phyloP scores from a whole-genome alignment of 2,329 filamentous ascomycete genomes.

The Grosmannia huntii region DNA sequence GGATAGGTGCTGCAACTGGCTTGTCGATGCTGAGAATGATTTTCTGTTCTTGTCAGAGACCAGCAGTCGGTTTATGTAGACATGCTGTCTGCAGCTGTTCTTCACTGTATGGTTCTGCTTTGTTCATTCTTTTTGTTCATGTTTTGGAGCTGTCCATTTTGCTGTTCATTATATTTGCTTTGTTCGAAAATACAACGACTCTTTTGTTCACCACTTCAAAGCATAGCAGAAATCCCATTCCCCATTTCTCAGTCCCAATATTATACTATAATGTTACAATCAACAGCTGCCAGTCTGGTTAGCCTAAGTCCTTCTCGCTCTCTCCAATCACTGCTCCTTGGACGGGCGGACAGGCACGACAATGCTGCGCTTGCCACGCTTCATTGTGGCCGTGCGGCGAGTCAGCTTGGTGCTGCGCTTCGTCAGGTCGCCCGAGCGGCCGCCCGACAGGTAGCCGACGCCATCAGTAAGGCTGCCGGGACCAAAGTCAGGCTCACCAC shows the following conservation, averaged over 20 bases:
- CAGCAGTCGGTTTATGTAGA: background rate
- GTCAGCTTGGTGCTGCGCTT: background rate
- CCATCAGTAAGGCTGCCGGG: constrained; percentile 33
- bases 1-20: background rate
- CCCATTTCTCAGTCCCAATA: too few species aligned
- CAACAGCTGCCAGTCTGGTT: too few species aligned
- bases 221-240: too few species aligned
- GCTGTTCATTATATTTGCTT: too few species aligned
- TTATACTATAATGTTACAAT: too few species aligned
- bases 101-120: too few species aligned
- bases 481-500: constrained; percentile 53
- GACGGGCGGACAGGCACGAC: background rate
- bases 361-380: constrained; percentile 7
- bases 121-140: too few species aligned
- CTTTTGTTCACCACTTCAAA: too few species aligned
- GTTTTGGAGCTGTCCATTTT: too few species aligned
- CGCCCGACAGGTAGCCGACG: constrained; percentile 16
- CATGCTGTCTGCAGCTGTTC: too few species aligned
- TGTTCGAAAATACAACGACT: too few species aligned
- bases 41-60: background rate
- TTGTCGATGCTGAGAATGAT: background rate
- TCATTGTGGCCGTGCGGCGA: background rate
- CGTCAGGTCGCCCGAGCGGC: constrained; percentile 12
- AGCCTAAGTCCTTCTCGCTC: background rate
- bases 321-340: background rate